Conservation (phyloP, 2,329 filamentous ascomycete genomes). For the Pyrenophora graminea region DNA sequence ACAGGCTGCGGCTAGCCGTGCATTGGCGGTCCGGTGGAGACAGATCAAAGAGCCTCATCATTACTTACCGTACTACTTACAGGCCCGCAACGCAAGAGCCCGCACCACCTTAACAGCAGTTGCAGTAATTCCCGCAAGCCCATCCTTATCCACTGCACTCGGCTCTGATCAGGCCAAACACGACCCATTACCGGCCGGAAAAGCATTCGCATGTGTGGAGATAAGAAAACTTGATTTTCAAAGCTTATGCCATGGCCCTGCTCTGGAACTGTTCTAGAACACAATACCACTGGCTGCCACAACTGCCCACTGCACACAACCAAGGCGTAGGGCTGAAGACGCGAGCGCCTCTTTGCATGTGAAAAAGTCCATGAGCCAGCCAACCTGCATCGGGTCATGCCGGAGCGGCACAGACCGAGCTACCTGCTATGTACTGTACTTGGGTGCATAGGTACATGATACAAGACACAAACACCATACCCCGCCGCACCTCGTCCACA, state of each 20-base stretch:
- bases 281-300: neutral
- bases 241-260: neutral
- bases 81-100: slow-evolving; percentile 1
- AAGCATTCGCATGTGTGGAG: slow-evolving; percentile 3
- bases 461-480: neutral
- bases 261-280: slow-evolving; percentile 7
- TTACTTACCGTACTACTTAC: neutral
- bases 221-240: slow-evolving; percentile 16
- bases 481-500: neutral
- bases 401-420: slow-evolving; percentile 3
- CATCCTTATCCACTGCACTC: neutral
- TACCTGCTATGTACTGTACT: too few relatives aligned
- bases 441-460: too few relatives aligned
- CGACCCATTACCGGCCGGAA: slow-evolving; percentile 6
- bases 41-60: slow-evolving; percentile 8
- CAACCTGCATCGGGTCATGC: slow-evolving; percentile 12
- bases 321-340: slow-evolving; percentile 26
- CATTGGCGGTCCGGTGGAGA: slow-evolving; percentile 16
- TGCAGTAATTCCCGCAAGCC: slow-evolving; percentile 9
- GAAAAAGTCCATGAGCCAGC: neutral
- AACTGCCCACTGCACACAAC: slow-evolving; percentile 4
- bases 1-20: slow-evolving; percentile 16
- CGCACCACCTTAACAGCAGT: neutral
- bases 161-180: too few relatives aligned
- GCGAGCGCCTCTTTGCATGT: slow-evolving; percentile 11